Evolutionary conservation across 306 rosid genomes (phyloP), one percentile per base, ranked within the genome.

Genomic region (Quercus engelmannii): DNA sequence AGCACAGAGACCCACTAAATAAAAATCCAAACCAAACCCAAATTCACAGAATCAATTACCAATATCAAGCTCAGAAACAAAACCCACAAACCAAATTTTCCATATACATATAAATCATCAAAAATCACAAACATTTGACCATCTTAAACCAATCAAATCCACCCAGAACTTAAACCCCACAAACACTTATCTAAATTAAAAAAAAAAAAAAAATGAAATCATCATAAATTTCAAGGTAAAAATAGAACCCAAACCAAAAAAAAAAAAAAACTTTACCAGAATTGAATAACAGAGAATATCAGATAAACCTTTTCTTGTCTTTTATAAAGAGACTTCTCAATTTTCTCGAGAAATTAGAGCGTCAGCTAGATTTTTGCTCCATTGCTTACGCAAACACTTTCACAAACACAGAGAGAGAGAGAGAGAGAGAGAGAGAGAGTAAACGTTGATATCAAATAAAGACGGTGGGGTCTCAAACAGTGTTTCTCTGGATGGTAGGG

Each of bases 371-470:
- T 73, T 76, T 74, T 59, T 56, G 65, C 83, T 83, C 73, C 75
- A 59, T 76, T 76, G 80, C 82, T 69, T 58, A 81, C 71, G 83
- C 85, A 61, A 74, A 79, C 74, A 52, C 74, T 61, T 55, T 8
- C 15, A 10, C 15, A 49, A 41, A 8, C 46, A 33, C 0, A 35
- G 9, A 35, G 43, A 70, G 20, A 26, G 20, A 26, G 35, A 54
- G 19, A 58, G 72, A 31, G 58, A 55, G 59, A 25, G 78, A 70
- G 67, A 70, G 67, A 52, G 0, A 69, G 85, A 71, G 46, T 78
- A 68, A 81, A 78, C 69, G 82, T 88, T 83, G 46, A 73, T 73
- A 74, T 82, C 83, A 80, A 73, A 83, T 7, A 69, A 49, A 35
- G 28, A 18, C 18, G 41, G 26, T 6, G 5, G 65, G 2, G 21